A percentile compares a stretch with the other conserved stretches of the same genome.
Evolutionary conservation across 371 early-diverging fungal species (phyloP).

Genomic region (Mucor sp.): DNA sequence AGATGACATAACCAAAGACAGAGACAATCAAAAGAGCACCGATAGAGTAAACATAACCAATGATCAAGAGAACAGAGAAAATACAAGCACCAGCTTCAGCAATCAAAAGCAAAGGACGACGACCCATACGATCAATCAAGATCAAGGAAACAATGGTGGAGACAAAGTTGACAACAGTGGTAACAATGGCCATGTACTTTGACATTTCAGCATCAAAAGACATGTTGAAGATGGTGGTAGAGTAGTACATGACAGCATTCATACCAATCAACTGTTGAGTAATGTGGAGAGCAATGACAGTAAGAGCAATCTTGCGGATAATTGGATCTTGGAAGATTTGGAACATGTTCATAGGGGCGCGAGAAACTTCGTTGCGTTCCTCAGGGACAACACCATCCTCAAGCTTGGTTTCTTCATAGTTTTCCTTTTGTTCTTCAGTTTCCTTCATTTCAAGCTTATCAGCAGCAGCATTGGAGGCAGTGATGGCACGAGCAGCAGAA

Average conservation of each 20-base stretch:
- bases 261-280: slow-evolving; percentile 85
- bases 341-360: slow-evolving; percentile 27
- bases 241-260: slow-evolving; percentile 84
- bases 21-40: slow-evolving; percentile 60
- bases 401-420: slow-evolving; percentile 4
- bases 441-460: background rate
- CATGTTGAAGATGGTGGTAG: slow-evolving; percentile 65
- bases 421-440: background rate
- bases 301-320: slow-evolving; percentile 58
- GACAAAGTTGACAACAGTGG: slow-evolving; percentile 68
- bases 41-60: slow-evolving; percentile 51
- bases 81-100: slow-evolving; percentile 60
- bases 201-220: slow-evolving; percentile 47
- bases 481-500: slow-evolving; percentile 86
- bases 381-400: slow-evolving; percentile 10
- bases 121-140: slow-evolving; percentile 68
- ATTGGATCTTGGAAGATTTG: slow-evolving; percentile 47
- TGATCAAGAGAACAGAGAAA: slow-evolving; percentile 58
- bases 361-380: background rate
- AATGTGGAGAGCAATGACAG: slow-evolving; percentile 47
- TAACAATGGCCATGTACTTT: slow-evolving; percentile 59
- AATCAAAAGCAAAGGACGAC: slow-evolving; percentile 60
- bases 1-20: slow-evolving; percentile 75
- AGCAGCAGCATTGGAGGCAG: slow-evolving; percentile 93
- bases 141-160: slow-evolving; percentile 52